phyloP scores from a whole-genome alignment of 768 basidiomycete species.

The Hemileccinum impolitum region DNA sequence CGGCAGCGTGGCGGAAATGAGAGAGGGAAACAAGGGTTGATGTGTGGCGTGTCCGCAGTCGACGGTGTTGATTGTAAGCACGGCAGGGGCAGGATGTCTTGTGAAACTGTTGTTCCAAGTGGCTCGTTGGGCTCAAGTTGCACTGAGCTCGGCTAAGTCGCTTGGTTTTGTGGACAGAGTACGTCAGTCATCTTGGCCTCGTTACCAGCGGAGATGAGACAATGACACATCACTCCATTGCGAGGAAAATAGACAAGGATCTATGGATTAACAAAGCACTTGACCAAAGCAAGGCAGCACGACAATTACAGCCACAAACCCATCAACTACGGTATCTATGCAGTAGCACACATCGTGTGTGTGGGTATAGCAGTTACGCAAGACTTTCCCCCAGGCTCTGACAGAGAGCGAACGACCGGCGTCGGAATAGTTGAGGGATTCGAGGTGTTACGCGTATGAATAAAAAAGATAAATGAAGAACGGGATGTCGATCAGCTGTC shows the following conservation, averaged over 20 bases:
- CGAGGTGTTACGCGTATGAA: conserved; percentile 20
- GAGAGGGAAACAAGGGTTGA: neutral
- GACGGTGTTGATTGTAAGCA: conserved; percentile 8
- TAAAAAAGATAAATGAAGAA: conserved; percentile 23
- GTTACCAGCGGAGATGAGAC: conserved; percentile 4
- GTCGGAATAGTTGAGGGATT: neutral
- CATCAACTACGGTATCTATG: conserved; percentile 30
- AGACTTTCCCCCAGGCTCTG: conserved; percentile 25
- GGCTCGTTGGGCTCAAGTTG: too few relatives aligned
- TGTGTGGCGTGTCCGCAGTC: conserved; percentile 4
- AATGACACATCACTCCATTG: conserved; percentile 5
- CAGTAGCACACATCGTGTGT: conserved; percentile 22
- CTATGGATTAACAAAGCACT: conserved; percentile 25
- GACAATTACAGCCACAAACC: conserved; percentile 11
- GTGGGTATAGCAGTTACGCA: conserved; percentile 13
- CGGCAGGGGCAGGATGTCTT: neutral
- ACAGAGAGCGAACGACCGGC: conserved; percentile 26
- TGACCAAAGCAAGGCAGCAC: conserved; percentile 34
- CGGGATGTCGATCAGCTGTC: conserved; percentile 9
- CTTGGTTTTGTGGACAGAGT: too few relatives aligned
- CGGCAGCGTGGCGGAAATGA: conserved; percentile 18
- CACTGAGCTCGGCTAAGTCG: too few relatives aligned
- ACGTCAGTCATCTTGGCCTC: neutral
- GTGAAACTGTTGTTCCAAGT: too few relatives aligned
- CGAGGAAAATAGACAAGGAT: conserved; percentile 6